Conservation (phyloP, 2,329 filamentous ascomycete genomes). For the Colletotrichum kahawae region DNA sequence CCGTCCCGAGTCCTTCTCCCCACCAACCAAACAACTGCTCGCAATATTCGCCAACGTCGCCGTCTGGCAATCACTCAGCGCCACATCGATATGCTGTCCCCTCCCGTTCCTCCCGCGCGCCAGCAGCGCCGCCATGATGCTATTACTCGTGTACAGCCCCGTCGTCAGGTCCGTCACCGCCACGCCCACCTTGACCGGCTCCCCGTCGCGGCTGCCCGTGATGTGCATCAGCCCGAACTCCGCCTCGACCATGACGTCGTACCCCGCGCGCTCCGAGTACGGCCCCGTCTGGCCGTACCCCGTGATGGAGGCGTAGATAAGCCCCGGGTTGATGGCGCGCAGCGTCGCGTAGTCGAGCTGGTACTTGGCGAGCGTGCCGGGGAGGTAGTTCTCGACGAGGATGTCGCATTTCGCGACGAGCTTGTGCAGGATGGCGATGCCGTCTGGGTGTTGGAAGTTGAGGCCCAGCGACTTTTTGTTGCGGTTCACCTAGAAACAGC, state of each 20-base stretch:
- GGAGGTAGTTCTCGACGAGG: slow-evolving; percentile 95
- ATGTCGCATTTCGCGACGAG: slow-evolving; percentile 87
- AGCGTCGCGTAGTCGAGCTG: slow-evolving; percentile 86
- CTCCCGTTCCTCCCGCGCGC: slow-evolving; percentile 73
- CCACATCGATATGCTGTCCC: slow-evolving; percentile 92
- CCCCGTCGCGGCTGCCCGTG: slow-evolving; percentile 84
- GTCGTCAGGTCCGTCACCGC: slow-evolving; percentile 97
- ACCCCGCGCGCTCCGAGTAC: slow-evolving; percentile 85
- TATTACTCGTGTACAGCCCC: slow-evolving; percentile 92
- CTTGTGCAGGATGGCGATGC: slow-evolving; percentile 85
- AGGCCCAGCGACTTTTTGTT: slow-evolving; percentile 96
- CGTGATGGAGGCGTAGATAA: slow-evolving; percentile 96
- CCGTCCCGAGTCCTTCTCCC: slow-evolving; percentile 83
- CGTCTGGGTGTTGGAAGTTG: slow-evolving; percentile 85
- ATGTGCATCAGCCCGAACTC: slow-evolving; percentile 99
- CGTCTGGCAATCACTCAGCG: slow-evolving; percentile 92
- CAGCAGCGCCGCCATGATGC: slow-evolving; percentile 93
- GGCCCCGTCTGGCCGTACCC: slow-evolving; percentile 97
- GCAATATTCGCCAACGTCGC: slow-evolving; percentile 95
- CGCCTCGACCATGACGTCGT: slow-evolving; percentile 99
- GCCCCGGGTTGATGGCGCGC: slow-evolving; percentile 77
- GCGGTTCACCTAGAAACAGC: slow-evolving; percentile 76
- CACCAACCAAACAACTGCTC: slow-evolving; percentile 87
- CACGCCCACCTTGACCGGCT: slow-evolving; percentile 96
- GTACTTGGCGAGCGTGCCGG: slow-evolving; percentile 89